phyloP scores from a whole-genome alignment of 495 filamentous ascomycete genomes.

The Amniculicola lignicola region DNA sequence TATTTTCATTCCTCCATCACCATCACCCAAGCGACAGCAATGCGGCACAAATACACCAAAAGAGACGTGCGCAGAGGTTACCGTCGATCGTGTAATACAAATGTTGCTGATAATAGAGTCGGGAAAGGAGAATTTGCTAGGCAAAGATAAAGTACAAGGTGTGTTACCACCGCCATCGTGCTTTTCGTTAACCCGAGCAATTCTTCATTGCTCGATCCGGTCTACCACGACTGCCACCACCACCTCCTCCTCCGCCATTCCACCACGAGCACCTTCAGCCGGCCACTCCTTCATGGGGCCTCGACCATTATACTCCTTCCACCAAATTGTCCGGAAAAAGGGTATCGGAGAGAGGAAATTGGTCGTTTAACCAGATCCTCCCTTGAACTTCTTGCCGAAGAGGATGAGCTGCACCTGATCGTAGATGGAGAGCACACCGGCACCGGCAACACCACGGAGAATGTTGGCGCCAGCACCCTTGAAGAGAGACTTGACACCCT shows the following conservation, averaged over 20 bases:
- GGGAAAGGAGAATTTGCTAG: constrained; percentile 50
- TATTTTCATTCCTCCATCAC: constrained; percentile 19
- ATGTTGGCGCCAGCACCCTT: constrained; percentile 99
- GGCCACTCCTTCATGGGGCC: no score
- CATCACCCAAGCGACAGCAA: constrained; percentile 22
- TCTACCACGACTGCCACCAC: constrained; percentile 32
- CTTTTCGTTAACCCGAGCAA: constrained; percentile 44
- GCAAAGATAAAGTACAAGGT: constrained; percentile 57
- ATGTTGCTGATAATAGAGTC: no score
- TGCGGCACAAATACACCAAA: constrained; percentile 23
- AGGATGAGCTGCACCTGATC: constrained; percentile 97
- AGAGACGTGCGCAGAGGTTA: constrained; percentile 25
- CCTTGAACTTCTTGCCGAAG: constrained; percentile 99
- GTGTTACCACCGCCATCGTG: constrained; percentile 32
- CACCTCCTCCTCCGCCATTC: constrained; percentile 26
- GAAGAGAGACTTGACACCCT: constrained; percentile 97
- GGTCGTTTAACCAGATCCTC: constrained; percentile 69
- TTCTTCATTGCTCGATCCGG: constrained; percentile 40
- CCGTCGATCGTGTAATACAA: constrained; percentile 42
- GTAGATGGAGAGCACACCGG: constrained; percentile 99
- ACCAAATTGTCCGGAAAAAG: constrained; percentile 15
- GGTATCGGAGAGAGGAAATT: constrained; percentile 28
- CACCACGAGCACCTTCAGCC: no score
- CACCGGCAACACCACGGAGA: constrained; percentile 99
- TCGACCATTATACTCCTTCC: constrained; percentile 30